phyloP scores from a whole-genome alignment of 2,329 filamentous ascomycete species.

The Aspergillus calidoustus region DNA sequence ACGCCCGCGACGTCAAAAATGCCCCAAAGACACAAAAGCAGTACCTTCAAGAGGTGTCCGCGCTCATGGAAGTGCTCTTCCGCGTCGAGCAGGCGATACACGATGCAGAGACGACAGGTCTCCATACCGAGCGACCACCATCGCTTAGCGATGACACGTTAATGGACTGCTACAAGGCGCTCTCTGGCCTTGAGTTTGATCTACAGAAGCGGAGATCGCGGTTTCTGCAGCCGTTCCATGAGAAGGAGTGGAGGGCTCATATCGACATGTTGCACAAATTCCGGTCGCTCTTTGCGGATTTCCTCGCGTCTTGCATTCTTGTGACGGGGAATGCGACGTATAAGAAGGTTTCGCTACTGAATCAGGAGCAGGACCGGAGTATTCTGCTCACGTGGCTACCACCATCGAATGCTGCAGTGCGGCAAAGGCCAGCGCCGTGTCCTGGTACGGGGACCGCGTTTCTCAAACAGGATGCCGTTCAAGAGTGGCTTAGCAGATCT shows the following conservation, averaged over 20 bases:
- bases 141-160: not conserved
- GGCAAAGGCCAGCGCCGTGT: not conserved
- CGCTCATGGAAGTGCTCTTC: slow-evolving; percentile 12
- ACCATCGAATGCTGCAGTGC: not conserved
- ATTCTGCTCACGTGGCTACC: slow-evolving; percentile 1
- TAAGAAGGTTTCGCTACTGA: not conserved
- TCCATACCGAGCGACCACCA: not conserved
- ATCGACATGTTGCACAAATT: slow-evolving; percentile 11
- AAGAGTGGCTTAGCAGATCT: not conserved
- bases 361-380: slow-evolving; percentile 5
- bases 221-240: slow-evolving; percentile 14
- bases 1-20: slow-evolving; percentile 10
- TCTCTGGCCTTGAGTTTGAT: slow-evolving; percentile 5
- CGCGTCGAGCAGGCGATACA: slow-evolving; percentile 7
- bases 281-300: slow-evolving; percentile 8
- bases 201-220: slow-evolving; percentile 3
- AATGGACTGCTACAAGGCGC: slow-evolving; percentile 9
- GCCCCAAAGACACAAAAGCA: slow-evolving; percentile 11
- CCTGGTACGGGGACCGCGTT: slow-evolving; percentile 14
- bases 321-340: slow-evolving; percentile 3
- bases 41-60: slow-evolving; percentile 13
- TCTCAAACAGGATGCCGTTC: not conserved
- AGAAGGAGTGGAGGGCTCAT: slow-evolving; percentile 6
- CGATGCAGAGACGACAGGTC: not conserved
- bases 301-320: slow-evolving; percentile 7